phyloP scores from a whole-genome alignment of 768 basidiomycete species.

The Naganishia randhawae region DNA sequence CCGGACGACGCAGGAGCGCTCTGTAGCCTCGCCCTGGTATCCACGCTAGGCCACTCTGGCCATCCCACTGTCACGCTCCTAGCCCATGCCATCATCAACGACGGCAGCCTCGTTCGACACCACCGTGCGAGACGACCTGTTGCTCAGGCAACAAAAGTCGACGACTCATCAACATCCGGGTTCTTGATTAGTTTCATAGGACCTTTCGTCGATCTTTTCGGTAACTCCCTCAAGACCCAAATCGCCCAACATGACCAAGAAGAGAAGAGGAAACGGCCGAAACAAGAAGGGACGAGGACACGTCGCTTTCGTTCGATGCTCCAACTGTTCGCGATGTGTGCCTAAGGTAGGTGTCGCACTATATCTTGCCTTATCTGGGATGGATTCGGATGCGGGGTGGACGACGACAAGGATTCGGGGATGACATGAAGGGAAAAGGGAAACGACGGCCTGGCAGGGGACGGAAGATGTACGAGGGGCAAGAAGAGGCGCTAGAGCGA shows the following conservation, averaged over 20 bases:
- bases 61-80: not conserved
- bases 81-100: slow-evolving; percentile 17
- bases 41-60: slow-evolving; percentile 22
- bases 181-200: not conserved
- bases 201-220: slow-evolving; percentile 14
- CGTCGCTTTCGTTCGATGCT: slow-evolving; percentile 90
- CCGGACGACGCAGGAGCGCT: too few relatives aligned
- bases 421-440: not conserved
- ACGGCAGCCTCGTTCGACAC: not conserved
- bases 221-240: slow-evolving; percentile 21
- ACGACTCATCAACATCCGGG: not conserved
- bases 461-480: not conserved
- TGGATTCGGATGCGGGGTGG: not conserved
- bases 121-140: not conserved
- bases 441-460: not conserved
- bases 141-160: not conserved
- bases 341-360: slow-evolving; percentile 56
- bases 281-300: slow-evolving; percentile 99
- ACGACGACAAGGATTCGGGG: not conserved
- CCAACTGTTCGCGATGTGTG: slow-evolving; percentile 98
- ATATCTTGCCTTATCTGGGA: not conserved
- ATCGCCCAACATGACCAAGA: slow-evolving; percentile 30
- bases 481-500: not conserved
- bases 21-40: too few relatives aligned
- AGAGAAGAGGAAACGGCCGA: slow-evolving; percentile 94